These are phyloP conservation scores for Globisporangium recalcitrans DNA, from an alignment of 352 stramenopile genomes.

Conservation along the genomic window DNA sequence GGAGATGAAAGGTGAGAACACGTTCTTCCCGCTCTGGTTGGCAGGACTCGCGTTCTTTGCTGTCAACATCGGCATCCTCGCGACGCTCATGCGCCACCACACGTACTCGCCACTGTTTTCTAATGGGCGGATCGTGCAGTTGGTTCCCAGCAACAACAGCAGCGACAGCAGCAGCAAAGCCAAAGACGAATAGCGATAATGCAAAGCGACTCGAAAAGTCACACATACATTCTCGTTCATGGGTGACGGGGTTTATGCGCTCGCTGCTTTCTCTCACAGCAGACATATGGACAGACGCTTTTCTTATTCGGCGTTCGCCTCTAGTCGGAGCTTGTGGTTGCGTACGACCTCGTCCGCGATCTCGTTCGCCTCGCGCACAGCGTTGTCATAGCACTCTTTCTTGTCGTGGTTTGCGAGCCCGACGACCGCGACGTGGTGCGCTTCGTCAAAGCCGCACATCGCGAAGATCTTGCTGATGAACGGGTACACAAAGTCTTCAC, in stretches of 20 bases:
- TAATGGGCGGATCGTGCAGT: constrained; percentile 32
- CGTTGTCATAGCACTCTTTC: constrained; percentile 51
- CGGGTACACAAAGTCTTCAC: constrained; percentile 66
- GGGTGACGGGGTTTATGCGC: neutral
- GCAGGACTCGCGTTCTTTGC: constrained; percentile 86
- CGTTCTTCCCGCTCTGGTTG: constrained; percentile 86
- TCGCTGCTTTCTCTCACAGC: neutral
- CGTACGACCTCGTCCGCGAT: constrained; percentile 56
- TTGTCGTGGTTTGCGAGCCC: constrained; percentile 61
- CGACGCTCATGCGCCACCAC: constrained; percentile 67
- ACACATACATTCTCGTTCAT: neutral
- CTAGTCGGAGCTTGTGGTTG: constrained; percentile 48
- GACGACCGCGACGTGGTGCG: constrained; percentile 60
- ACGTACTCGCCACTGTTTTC: constrained; percentile 55
- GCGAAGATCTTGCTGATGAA: constrained; percentile 73
- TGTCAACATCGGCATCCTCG: constrained; percentile 79
- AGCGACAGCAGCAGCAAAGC: neutral
- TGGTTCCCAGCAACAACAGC: constrained; percentile 21
- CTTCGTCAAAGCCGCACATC: constrained; percentile 69
- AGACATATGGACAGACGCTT: neutral
- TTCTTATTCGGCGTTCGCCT: constrained; percentile 26
- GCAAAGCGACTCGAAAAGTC: neutral
- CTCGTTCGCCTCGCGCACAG: constrained; percentile 44
- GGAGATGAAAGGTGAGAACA: constrained; percentile 89
- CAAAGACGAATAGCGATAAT: constrained; percentile 8